Base-by-base conservation (phyloP, 805 yeast genomes). In the Candida xyloterini region DNA sequence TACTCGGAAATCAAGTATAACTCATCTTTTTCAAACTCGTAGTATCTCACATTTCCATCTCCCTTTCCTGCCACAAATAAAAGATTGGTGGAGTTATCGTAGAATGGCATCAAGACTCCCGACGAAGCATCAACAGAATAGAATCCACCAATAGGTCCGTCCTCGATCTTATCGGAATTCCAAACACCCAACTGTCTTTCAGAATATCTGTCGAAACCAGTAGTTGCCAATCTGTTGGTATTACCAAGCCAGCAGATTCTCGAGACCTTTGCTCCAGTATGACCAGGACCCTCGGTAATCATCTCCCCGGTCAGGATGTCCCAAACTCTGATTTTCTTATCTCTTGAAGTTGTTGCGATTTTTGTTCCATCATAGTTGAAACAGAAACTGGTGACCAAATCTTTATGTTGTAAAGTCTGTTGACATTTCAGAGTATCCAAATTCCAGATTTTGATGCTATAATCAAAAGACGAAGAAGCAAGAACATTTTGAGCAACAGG, bases 111-210 rank as follows among this genome's bases (percentile, higher is more conserved):
- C 62, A 90, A 68, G 29, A 93, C 85, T 53, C 99, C 99, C 2
- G 97, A 84, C 4, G 95, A 83, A 16, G 95, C 77, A 59, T 95
- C 99, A 34, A 93, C 74, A 28, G 81, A 78, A 56, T 83, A 73
- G 60, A 90, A 88, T 0, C 95, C 97, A 37, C 89, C 95, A 49
- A 93, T 76, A 31, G 96, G 89, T 24, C 98, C 98, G 34, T 73
- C 72, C 9, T 67, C 79, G 39, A 93, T 68, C 52, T 84, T 76
- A 24, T 73, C 70, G 15, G 89, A 72, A 54, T 93, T 89, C 99
- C 99, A 93, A 42, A 93, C 71, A 53, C 93, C 99, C 44, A 91
- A 70, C 66, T 93, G 98, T 60, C 99, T 87, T 59, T 93, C 98
- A 32, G 95, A 85, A 51, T 86, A 73, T 56, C 84, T 78, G 20